Evolutionary conservation across 2,329 filamentous ascomycete genomes (phyloP).

Genomic region (Malbranchea cinnamomea): DNA sequence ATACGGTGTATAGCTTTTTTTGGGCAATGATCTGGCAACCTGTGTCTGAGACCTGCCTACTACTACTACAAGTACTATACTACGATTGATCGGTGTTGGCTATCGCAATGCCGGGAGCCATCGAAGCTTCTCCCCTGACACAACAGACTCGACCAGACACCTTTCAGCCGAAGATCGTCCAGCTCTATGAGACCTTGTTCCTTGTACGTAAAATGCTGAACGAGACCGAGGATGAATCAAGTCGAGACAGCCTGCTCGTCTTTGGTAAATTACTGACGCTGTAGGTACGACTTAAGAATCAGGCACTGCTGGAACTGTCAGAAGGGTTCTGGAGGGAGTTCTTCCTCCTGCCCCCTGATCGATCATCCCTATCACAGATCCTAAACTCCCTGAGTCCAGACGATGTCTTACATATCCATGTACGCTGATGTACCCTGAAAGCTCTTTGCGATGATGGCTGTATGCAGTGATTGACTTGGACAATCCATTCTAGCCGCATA

Average conservation of each 20-base stretch:
- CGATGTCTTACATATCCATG: conserved; percentile 61
- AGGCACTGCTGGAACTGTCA: conserved; percentile 52
- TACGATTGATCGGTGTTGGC: too few species aligned
- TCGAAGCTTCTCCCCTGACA: conserved; percentile 86
- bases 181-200: conserved; percentile 77
- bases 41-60: too few species aligned
- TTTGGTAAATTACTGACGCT: too few species aligned
- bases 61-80: too few species aligned
- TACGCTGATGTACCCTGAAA: too few species aligned
- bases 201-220: conserved; percentile 28
- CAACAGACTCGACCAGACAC: conserved; percentile 79
- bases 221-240: conserved; percentile 1
- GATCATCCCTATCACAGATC: conserved; percentile 48
- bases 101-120: too few species aligned
- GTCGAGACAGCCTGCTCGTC: too few species aligned
- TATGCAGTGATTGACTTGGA: too few species aligned
- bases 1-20: too few species aligned
- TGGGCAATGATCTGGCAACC: too few species aligned
- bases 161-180: conserved; percentile 87
- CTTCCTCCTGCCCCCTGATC: conserved; percentile 76
- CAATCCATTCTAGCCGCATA: conserved; percentile 39
- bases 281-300: conserved; percentile 35
- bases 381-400: conserved; percentile 57
- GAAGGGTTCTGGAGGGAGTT: conserved; percentile 96
- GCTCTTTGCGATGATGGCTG: too few species aligned